phyloP scores from a whole-genome alignment of 805 yeast genomes.

The Saccharomycodes ludwigii region DNA sequence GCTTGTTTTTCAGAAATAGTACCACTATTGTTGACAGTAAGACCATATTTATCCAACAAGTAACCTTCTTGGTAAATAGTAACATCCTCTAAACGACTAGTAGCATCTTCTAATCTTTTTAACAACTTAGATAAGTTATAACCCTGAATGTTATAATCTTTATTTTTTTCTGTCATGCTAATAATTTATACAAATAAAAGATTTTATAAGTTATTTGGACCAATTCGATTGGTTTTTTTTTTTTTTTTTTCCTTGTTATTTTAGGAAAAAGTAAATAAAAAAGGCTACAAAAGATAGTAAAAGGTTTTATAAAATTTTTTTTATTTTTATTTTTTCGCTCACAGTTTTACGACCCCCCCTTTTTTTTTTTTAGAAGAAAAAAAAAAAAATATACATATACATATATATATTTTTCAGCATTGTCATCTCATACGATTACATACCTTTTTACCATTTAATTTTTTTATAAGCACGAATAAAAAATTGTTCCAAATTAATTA shows the following conservation, averaged over 20 bases:
- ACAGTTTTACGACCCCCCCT: not conserved
- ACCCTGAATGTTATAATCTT: conserved; percentile 40
- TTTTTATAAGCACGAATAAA: not conserved
- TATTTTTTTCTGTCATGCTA: conserved; percentile 5
- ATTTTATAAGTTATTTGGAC: conserved; percentile 1
- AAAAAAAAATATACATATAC: not conserved
- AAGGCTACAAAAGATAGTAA: not conserved
- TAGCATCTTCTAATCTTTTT: conserved; percentile 83
- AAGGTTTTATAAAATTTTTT: not conserved
- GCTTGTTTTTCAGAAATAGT: not conserved
- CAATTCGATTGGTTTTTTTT: conserved; percentile 6
- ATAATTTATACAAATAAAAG: conserved; percentile 3
- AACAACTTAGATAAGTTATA: conserved; percentile 73
- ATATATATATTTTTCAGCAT: not conserved
- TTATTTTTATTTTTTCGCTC: not conserved
- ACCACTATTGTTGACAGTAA: conserved; percentile 2
- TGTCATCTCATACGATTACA: not conserved
- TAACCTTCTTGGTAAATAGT: conserved; percentile 65
- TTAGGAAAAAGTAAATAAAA: not conserved
- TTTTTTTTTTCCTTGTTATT: conserved; percentile 5
- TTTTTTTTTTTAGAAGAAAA: not conserved
- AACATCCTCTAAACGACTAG: conserved; percentile 83
- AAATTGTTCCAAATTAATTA: no score
- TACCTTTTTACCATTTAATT: not conserved
- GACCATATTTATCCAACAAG: conserved; percentile 20